Conservation (phyloP, 2,329 filamentous ascomycete species). For the Neurospora crassa region DNA sequence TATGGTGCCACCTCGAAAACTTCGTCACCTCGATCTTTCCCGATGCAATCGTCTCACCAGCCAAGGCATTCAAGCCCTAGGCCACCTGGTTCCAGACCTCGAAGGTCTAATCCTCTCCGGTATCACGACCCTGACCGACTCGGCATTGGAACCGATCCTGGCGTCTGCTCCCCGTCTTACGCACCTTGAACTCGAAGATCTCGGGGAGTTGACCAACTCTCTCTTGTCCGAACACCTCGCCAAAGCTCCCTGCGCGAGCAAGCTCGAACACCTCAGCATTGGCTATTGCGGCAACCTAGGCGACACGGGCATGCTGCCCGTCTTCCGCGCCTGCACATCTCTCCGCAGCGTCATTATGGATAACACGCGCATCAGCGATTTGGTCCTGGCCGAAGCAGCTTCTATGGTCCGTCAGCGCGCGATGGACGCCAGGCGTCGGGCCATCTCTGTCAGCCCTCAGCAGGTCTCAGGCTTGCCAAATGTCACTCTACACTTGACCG, state of each 20-base stretch:
- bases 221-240: constrained; percentile 64
- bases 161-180: constrained; percentile 68
- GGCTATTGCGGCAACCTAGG: constrained; percentile 83
- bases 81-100: constrained; percentile 65
- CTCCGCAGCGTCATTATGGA: constrained; percentile 75
- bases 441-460: constrained; percentile 29
- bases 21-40: constrained; percentile 79
- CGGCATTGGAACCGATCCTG: constrained; percentile 61
- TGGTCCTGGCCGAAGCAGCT: constrained; percentile 77
- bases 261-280: constrained; percentile 71
- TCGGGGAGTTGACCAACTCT: constrained; percentile 66
- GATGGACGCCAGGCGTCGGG: constrained; percentile 5
- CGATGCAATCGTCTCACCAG: constrained; percentile 68
- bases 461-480: constrained; percentile 30
- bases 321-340: constrained; percentile 64
- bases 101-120: constrained; percentile 78
- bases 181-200: constrained; percentile 82
- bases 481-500: constrained; percentile 63
- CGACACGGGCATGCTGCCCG: constrained; percentile 72
- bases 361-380: constrained; percentile 83
- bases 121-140: constrained; percentile 65
- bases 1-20: constrained; percentile 64
- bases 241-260: constrained; percentile 61
- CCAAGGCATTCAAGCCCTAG: constrained; percentile 59
- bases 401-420: constrained; percentile 63